Base-by-base conservation (phyloP, 1,284 basidiomycete genomes). In the Golubevia sp. region DNA sequence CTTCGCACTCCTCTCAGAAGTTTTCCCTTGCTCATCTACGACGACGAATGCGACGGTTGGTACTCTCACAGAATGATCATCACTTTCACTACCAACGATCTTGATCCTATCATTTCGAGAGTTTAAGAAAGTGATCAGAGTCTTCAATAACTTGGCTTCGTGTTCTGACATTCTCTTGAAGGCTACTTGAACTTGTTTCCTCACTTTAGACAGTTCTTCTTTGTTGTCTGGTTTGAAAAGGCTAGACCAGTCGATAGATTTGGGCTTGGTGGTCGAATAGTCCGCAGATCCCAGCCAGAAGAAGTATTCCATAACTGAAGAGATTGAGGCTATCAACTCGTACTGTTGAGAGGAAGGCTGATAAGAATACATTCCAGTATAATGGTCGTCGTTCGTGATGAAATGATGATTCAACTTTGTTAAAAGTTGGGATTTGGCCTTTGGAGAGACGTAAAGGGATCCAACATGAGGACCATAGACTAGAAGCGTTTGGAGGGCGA, bases 41-140 rank as follows among this genome's bases (percentile, higher is more conserved):
- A 92, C 88, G 13, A 92, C 86, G 69, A 92, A 92, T 58, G 88
- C 88, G 49, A 92, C 85, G 0, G 91, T 92, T 1, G 91, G 91
- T 0, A 89, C 89, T 84, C 86, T 53, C 1, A 79, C 71, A 0
- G 59, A 30, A 55, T 30, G 18, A 13, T 62, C 63, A 2, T 55
- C 27, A 1, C 59, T 55, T 74, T 89, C 87, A 26, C 88, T 86
- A 1, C 91, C 91, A 1, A 92, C 88, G 26, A 92, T 84, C 23
- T 89, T 82, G 30, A 85, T 86, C 34, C 84, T 80, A 59, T 87
- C 86, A 57, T 85, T 76, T 24, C 81, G 76, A 30, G 81, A 73
- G 1, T 78, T 72, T 26, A 89, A 79, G 71, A 84, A 87, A 15
- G 64, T 77, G 2, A 89, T 71, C 44, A 89, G 71, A 15, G 83